Percentiles rank a stretch among this genome's conserved stretches.
Conservation (phyloP, 2,329 filamentous ascomycete species). For the Lecanicillium sp. region DNA sequence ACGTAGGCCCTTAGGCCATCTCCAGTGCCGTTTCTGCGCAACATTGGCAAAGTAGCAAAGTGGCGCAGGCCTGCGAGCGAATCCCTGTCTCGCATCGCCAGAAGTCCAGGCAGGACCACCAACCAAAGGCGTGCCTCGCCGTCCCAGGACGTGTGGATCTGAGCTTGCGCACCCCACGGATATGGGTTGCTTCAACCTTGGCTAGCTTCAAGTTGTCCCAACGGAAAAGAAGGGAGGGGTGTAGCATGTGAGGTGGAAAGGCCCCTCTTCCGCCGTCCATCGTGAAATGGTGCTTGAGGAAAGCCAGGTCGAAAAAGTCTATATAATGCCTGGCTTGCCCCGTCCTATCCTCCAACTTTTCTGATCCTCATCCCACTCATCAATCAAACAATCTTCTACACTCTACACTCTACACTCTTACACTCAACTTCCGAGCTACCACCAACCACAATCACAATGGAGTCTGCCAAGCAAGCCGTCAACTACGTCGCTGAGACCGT, state of each 20-base stretch:
- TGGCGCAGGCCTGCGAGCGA: too few species aligned
- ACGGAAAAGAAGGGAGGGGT: not conserved
- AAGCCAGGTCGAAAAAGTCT: constrained; percentile 6
- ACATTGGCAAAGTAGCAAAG: too few species aligned
- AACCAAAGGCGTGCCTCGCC: not conserved
- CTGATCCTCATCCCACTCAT: constrained; percentile 7
- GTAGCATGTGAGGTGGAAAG: not conserved
- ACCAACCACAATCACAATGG: constrained; percentile 38
- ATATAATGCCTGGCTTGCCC: constrained; percentile 5
- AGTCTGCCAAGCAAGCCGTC: constrained; percentile 52
- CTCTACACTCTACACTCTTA: not conserved
- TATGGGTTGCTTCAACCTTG: not conserved
- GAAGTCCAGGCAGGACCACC: not conserved
- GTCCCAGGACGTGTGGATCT: not conserved
- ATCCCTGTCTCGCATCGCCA: constrained; percentile 1
- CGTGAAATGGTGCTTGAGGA: not conserved
- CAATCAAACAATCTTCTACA: not conserved
- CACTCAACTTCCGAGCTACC: constrained; percentile 15
- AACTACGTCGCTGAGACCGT: constrained; percentile 65
- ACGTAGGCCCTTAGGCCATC: too few species aligned
- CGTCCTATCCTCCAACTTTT: not conserved
- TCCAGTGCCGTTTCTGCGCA: too few species aligned
- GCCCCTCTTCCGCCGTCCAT: not conserved
- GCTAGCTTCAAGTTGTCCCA: not conserved
- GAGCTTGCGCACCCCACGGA: constrained; percentile 7